Base-by-base conservation (phyloP, 306 rosid genomes). In the Echinosophora koreensis region DNA sequence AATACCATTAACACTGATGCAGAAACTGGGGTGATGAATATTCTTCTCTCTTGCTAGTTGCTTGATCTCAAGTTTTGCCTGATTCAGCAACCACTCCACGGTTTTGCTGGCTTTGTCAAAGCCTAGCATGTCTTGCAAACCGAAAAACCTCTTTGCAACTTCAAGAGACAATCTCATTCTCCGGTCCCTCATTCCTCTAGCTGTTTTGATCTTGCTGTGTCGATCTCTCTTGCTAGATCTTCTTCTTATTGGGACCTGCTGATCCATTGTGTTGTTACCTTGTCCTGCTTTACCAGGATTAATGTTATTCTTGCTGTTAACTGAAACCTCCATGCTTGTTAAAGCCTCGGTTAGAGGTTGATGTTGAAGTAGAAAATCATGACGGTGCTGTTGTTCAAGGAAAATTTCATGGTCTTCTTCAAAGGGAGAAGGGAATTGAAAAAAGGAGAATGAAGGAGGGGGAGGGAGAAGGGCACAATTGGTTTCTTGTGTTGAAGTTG, bases 71-170 rank as follows among this genome's bases (percentile, higher is more conserved):
- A 71, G 32, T 15, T 69, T 84, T 0, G 98, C 84, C 77, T 89
- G 90, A 68, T 61, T 71, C 5, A 95, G 87, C 37, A 95, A 18
- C 99, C 99, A 95, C 50, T 89, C 98, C 4, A 95, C 97, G 0
- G 99, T 92, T 73, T 92, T 92, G 88, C 99, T 95, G 0, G 93
- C 96, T 81, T 91, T 92, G 69, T 95, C 99, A 44, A 84, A 92
- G 3, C 92, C 94, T 11, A 95, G 63, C 89, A 87, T 74, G 72
- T 95, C 99, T 81, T 95, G 99, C 16, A 95, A 79, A 0, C 95
- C 96, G 12, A 95, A 95, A 42, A 95, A 90, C 70, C 86, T 80
- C 30, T 77, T 81, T 3, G 98, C 99, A 15, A 92, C 97, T 1
- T 89, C 90, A 0, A 92, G 86, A 3, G 99, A 92, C 15, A 95